These are phyloP conservation scores for Gossypium sturtianum DNA, from an alignment of 345 rosid species.

Conservation along the genomic window DNA sequence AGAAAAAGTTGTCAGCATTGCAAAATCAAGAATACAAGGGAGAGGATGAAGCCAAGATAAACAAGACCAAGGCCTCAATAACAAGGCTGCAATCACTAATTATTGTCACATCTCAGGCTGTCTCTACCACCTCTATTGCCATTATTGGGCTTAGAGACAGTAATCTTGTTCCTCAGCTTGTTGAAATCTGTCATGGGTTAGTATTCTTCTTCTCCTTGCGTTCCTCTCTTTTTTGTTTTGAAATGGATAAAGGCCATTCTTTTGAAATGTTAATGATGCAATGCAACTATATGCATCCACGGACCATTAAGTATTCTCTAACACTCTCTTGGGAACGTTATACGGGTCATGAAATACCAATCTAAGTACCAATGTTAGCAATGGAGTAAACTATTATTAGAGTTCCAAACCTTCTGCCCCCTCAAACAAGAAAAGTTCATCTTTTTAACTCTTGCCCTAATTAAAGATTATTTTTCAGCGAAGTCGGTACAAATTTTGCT, in stretches of 20 bases:
- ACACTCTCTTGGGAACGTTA: not conserved
- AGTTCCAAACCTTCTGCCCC: not conserved
- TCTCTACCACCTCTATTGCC: constrained; percentile 77
- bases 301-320: not conserved
- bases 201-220: constrained; percentile 12
- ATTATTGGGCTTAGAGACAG: constrained; percentile 72
- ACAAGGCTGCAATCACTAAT: constrained; percentile 69
- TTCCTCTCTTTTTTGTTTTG: not conserved
- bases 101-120: constrained; percentile 81
- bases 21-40: constrained; percentile 96
- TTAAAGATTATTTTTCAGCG: not conserved
- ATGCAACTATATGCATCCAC: not conserved
- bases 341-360: not conserved
- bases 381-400: not conserved
- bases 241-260: not conserved
- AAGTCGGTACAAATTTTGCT: not conserved
- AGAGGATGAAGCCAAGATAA: constrained; percentile 69
- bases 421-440: not conserved
- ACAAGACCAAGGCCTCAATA: constrained; percentile 81
- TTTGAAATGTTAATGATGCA: not conserved
- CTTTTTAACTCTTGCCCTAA: not conserved
- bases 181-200: constrained; percentile 90
- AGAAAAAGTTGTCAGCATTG: constrained; percentile 69
- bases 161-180: constrained; percentile 88
- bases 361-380: not conserved